Evolutionary conservation across 805 yeast genomes (phyloP), one percentile per base, ranked within the genome.

Genomic region (Suhomyces emberorum): DNA sequence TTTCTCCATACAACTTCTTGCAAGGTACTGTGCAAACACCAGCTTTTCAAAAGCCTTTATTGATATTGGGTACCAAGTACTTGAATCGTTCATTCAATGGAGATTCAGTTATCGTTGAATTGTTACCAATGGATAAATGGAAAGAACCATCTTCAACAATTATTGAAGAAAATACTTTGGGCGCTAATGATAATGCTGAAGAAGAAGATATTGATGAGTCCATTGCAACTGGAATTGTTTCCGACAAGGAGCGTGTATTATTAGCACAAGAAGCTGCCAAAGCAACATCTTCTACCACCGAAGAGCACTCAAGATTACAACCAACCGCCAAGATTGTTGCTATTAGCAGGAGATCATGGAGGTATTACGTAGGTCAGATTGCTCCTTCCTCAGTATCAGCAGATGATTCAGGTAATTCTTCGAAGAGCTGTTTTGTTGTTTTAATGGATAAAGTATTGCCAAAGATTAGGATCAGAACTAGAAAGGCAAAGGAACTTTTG

Each of bases 251-350:
- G 49, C 74, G 96, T 41, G 70, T 79, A 37, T 52, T 81, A 14
- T 69, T 89, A 31, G 83, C 88, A 0, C 83, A 83, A 46, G 91
- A 87, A 44, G 96, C 96, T 0, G 68, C 77, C 21, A 59, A 48
- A 33, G 83, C 81, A 2, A 84, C 80, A 23, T 49, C 62, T 2
- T 47, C 52, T 7, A 60, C 70, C 20, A 59, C 55, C 9, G 70
- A 64, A 3, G 73, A 65, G 12, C 60, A 58, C 15, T 57, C 63
- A 8, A 74, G 74, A 44, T 58, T 82, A 15, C 88, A 84, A 54
- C 98, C 98, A n/a, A 91, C 98, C 0, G 98, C 95, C 2, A 77
- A 79, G 47, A 84, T 93, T 23, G 97, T 93, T 9, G 95, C 95
- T 19, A 75, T 93, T 17, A 68, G 81, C 28, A 83, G 87, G 63